Conservation (phyloP, 768 basidiomycete genomes). For the Lactarius tabidus region DNA sequence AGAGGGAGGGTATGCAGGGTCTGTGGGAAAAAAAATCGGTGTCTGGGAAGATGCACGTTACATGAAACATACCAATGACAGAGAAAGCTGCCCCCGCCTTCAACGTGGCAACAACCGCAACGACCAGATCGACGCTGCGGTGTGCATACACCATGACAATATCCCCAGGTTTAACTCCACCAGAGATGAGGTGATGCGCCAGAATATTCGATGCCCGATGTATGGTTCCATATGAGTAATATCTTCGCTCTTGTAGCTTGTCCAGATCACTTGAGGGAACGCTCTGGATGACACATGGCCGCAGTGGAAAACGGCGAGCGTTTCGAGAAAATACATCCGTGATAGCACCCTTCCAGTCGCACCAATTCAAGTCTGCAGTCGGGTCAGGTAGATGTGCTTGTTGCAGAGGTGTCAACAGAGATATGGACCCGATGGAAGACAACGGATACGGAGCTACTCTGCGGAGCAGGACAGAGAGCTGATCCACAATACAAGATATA, state of each 20-base stretch:
- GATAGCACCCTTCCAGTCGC: conserved; percentile 95
- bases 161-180: conserved; percentile 87
- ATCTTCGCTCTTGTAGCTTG: conserved; percentile 48
- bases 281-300: conserved; percentile 87
- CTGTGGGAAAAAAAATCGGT: conserved; percentile 38
- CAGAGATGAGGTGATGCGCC: conserved; percentile 82
- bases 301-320: conserved; percentile 71
- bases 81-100: conserved; percentile 97
- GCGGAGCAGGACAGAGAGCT: conserved; percentile 74
- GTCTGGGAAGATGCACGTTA: conserved; percentile 1
- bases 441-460: conserved; percentile 66
- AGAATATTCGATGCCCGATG: conserved; percentile 83
- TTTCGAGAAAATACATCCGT: conserved; percentile 92
- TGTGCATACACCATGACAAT: conserved; percentile 98
- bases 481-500: conserved; percentile 76
- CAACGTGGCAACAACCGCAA: conserved; percentile 94
- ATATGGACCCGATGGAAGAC: conserved; percentile 70
- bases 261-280: conserved; percentile 40
- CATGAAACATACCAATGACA: conserved; percentile 72
- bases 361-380: conserved; percentile 89
- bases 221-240: conserved; percentile 78
- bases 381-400: conserved; percentile 73
- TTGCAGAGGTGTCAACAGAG: conserved; percentile 72
- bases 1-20: conserved; percentile 94
- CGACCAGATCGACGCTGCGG: conserved; percentile 91